Evolutionary conservation across 306 rosid species (phyloP).

Genomic region (Cucurbita argyrosperma): DNA sequence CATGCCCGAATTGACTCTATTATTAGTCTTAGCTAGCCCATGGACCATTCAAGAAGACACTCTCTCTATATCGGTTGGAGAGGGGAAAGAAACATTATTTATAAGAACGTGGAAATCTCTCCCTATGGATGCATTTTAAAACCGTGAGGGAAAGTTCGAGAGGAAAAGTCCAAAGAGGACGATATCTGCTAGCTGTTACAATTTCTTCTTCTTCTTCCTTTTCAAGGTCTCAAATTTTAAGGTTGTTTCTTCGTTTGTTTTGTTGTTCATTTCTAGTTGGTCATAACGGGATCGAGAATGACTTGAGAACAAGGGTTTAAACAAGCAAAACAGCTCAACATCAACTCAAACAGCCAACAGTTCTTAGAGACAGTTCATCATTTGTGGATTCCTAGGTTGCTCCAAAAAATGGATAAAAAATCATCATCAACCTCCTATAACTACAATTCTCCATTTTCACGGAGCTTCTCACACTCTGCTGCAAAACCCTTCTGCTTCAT

Average conservation of each 20-base stretch:
- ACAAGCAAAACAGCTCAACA: constrained; percentile 76
- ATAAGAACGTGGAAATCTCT: too few species aligned
- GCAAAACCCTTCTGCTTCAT: background rate
- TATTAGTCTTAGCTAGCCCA: constrained; percentile 10
- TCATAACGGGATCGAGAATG: constrained; percentile 42
- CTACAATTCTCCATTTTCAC: background rate
- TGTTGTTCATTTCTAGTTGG: constrained; percentile 31
- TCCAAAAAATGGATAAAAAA: constrained; percentile 49
- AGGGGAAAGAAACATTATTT: too few species aligned
- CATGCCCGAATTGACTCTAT: too few species aligned
- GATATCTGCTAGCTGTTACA: too few species aligned
- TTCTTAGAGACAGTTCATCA: constrained; percentile 47
- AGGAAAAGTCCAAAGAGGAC: too few species aligned
- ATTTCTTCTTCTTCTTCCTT: too few species aligned
- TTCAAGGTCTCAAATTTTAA: too few species aligned
- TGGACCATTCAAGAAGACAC: constrained; percentile 97
- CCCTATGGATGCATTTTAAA: too few species aligned
- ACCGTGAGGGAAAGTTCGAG: too few species aligned
- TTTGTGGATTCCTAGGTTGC: constrained; percentile 75
- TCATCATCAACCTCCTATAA: constrained; percentile 1
- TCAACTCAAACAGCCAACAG: constrained; percentile 61
- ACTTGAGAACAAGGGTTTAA: constrained; percentile 80
- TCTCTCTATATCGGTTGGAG: background rate
- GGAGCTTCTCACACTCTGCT: background rate
- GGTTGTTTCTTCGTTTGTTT: background rate